Percentiles rank a stretch among this genome's conserved stretches.
Evolutionary conservation across 169 alveolate species (phyloP).

Genomic region (Plasmodium gaboni): DNA sequence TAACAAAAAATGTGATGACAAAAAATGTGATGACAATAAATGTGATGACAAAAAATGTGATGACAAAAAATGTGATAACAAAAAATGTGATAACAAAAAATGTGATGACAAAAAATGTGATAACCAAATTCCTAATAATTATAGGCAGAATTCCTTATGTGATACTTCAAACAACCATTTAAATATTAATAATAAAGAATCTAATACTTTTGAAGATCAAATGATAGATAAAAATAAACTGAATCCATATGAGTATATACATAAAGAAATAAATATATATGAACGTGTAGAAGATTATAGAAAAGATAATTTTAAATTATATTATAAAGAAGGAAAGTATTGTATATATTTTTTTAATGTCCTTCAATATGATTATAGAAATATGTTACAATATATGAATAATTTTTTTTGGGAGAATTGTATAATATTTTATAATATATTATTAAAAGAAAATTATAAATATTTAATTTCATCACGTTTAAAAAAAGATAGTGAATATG

Average conservation of each 20-base stretch:
- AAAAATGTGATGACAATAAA: too few species aligned
- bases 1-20: too few species aligned
- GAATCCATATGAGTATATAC: constrained; percentile 4
- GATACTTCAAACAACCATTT: too few species aligned
- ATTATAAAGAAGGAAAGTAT: constrained; percentile 33
- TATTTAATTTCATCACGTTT: neutral
- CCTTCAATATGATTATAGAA: constrained; percentile 17
- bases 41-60: too few species aligned
- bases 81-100: too few species aligned
- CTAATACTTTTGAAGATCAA: neutral
- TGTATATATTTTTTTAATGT: constrained; percentile 30
- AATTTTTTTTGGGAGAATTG: constrained; percentile 47
- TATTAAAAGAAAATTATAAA: constrained; percentile 6
- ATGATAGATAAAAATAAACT: neutral
- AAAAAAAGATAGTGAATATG: constrained; percentile 6
- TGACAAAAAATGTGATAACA: too few species aligned
- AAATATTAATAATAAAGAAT: too few species aligned
- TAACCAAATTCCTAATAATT: too few species aligned
- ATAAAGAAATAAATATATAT: constrained; percentile 16
- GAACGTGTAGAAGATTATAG: constrained; percentile 5
- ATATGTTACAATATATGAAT: constrained; percentile 26
- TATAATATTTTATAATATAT: constrained; percentile 13
- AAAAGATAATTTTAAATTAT: constrained; percentile 29
- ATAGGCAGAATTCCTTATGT: neutral
- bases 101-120: too few species aligned